Evolutionary conservation across 257 asterid genomes (phyloP), one percentile per base, ranked within the genome.

Genomic region (Ballota nigra): DNA sequence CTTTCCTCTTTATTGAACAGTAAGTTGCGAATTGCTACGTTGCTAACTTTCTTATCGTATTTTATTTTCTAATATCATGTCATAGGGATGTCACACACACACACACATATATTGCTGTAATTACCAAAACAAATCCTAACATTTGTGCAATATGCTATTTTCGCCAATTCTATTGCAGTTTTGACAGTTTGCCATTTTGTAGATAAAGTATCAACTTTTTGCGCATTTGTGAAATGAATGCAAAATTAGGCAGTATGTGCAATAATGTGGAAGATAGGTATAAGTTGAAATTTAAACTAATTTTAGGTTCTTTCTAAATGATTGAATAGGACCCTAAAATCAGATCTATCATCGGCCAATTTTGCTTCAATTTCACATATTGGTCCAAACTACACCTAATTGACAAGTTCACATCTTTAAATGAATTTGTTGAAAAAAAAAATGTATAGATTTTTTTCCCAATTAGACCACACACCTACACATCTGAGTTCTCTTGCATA

Each of bases 1-100:
- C 74, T 75, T 59, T 60, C 79, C 12, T 33, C 4, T 33, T 3
- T 68, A 59, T 60, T 75, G 60, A 45, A 33, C 65, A 75, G 79
- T 75, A 67, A 67, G 74, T 16, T 57, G 15, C 52, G 3, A 10
- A 18, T 49, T 53, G 24, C 18, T 68, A 8, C 26, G 26, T 26
- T 33, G 28, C 58, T n/a, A 58, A 2, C 60, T 41, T 11, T 38
- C 1, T 6, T 55, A 11, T 66, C 34, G 19, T 68, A 24, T 29
- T 28, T 20, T 11, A 7, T 43, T 51, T 31, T 62, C 12, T 38
- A 9, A 23, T 26, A 22, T 11, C 28, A 71, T 43, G 41, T 38
- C 43, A 22, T 58, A 57, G 4, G 7, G 47, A 24, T 23, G 31
- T 33, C 16, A 18, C 11, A 43, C 26, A n/a, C n/a, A n/a, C n/a